A percentile compares a stretch with the other conserved stretches of the same genome.
These are phyloP conservation scores for Cucumis sativus DNA, from an alignment of 306 rosid genomes.

Conservation along the genomic window Cucumber_9930_V3 NC_026655.2:15828501-15829000, in stretches of 20 bases:
- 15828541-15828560: neutral
- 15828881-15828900: neutral
- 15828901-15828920: neutral
- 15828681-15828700: neutral
- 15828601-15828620: neutral
- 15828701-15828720: neutral
- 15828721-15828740: neutral
- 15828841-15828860: slow-evolving; percentile 7
- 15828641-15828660: neutral
- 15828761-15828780: slow-evolving; percentile 1
- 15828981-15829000: neutral
- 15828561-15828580: neutral
- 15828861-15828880: slow-evolving; percentile 1
- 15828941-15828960: neutral
- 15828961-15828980: neutral
- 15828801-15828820: slow-evolving; percentile 7
- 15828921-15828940: neutral
- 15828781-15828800: slow-evolving; percentile 1
- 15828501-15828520: too few relatives aligned
- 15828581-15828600: neutral
- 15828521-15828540: too few relatives aligned
- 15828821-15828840: neutral
- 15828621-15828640: neutral
- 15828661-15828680: neutral
- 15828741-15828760: neutral